These are phyloP conservation scores for Penicillium ochrochloron DNA, from an alignment of 495 filamentous ascomycete genomes.

Conservation along the genomic window DNA sequence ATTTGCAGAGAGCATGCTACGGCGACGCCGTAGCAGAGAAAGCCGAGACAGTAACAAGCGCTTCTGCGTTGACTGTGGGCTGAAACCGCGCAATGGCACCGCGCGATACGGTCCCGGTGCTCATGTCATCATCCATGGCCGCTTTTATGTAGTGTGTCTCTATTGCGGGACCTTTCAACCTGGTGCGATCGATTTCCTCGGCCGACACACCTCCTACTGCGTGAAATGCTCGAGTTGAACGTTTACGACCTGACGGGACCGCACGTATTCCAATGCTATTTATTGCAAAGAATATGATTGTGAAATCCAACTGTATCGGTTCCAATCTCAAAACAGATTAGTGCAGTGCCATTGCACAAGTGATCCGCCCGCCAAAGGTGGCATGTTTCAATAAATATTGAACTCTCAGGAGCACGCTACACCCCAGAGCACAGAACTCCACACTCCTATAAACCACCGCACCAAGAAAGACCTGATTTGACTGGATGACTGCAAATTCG, in stretches of 20 bases:
- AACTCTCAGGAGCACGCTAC: neutral
- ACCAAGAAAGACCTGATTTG: neutral
- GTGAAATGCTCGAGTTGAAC: slow-evolving; percentile 9
- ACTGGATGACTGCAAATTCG: neutral
- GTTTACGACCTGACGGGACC: no score
- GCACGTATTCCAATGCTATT: neutral
- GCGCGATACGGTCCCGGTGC: slow-evolving; percentile 42
- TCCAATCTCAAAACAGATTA: neutral
- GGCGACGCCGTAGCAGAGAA: slow-evolving; percentile 28
- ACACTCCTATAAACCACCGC: neutral
- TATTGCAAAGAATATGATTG: neutral
- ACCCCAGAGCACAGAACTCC: neutral
- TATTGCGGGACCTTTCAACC: slow-evolving; percentile 33
- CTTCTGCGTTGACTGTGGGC: slow-evolving; percentile 46
- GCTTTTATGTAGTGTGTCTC: slow-evolving; percentile 34
- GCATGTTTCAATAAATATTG: neutral
- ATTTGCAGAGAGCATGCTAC: slow-evolving; percentile 42
- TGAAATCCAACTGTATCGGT: neutral
- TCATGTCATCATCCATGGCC: slow-evolving; percentile 29
- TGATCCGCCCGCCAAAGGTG: neutral
- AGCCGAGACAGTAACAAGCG: slow-evolving; percentile 31
- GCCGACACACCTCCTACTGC: slow-evolving; percentile 20
- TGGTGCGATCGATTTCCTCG: slow-evolving; percentile 22
- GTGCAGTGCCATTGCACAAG: neutral
- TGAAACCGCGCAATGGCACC: slow-evolving; percentile 32